Evolutionary conservation across 192 early-diverging fungal genomes (phyloP).

Genomic region (Entomortierella chlamydospora): DNA sequence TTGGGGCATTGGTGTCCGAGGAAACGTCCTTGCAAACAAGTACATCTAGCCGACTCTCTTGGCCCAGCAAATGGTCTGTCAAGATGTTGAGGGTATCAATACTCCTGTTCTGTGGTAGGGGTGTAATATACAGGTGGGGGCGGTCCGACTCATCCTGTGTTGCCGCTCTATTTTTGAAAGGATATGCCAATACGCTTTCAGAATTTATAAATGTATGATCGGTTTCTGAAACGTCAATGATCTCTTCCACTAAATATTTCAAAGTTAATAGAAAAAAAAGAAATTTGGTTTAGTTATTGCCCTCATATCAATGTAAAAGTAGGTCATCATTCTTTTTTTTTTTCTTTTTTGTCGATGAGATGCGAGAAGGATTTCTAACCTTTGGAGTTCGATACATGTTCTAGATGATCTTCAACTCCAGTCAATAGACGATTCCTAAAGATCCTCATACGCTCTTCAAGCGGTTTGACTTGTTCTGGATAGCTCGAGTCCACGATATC

Average conservation of each 20-base stretch:
- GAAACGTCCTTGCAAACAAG: constrained; percentile 59
- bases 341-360: background rate
- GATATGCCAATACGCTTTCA: constrained; percentile 10
- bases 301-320: too few species aligned
- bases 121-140: constrained; percentile 55
- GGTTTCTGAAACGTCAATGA: constrained; percentile 7
- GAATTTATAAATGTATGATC: constrained; percentile 24
- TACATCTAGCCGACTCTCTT: constrained; percentile 50
- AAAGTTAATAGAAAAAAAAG: background rate
- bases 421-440: constrained; percentile 73
- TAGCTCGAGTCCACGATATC: constrained; percentile 72
- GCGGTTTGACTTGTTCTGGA: constrained; percentile 70
- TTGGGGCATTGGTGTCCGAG: background rate
- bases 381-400: background rate
- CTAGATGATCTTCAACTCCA: constrained; percentile 56
- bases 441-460: constrained; percentile 71
- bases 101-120: constrained; percentile 32
- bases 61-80: constrained; percentile 55
- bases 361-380: background rate
- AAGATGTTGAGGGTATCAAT: constrained; percentile 59
- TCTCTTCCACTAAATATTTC: constrained; percentile 26
- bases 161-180: constrained; percentile 7
- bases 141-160: constrained; percentile 12
- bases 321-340: too few species aligned
- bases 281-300: background rate